Base-by-base conservation (phyloP, 176 grass and related monocot genomes). In the Echinochloa phyllopogon region DNA sequence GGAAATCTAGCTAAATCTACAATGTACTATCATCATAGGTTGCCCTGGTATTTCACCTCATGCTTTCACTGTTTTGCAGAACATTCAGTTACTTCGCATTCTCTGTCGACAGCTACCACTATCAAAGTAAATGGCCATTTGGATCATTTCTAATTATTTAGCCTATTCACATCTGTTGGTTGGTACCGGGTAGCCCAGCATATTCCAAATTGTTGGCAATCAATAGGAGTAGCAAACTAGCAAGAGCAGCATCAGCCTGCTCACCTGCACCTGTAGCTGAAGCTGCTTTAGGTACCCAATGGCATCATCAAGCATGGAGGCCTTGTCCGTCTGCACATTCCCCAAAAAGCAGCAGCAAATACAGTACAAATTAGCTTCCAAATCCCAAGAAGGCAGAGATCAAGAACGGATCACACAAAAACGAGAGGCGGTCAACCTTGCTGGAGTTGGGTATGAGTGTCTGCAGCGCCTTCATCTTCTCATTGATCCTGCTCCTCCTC, bases 401-500 rank as follows among this genome's bases (percentile, higher is more conserved):
- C 1, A 29, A 41, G 27, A 59, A 74, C 6, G 23, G 12, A 38
- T 24, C 17, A 10, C 41, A 62, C 7, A 20, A 13, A 51, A 8
- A 2, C 1, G 12, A 5, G 68, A 44, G 40, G 10, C 4, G 33
- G 49, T 17, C 29, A 38, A 93, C 95, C 93, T 98, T 98, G 90
- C 92, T 98, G 24, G 95, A 98, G 83, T 98, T 95, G 25, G 95
- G 95, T 58, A 95, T 76, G 65, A 95, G 91, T 80, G 84, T 95
- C 89, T 98, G 93, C 84, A 98, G 82, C 12, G 95, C 93, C 52
- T 94, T 94, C 95, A 98, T 98, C 88, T 98, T 98, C 87, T 98
- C 93, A 72, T 98, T 98, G 83, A 98, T 98, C 65, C 80, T 92
- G 79, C 95, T 93, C 86, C 95, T 88, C 85, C 95, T 80, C 95